A percentile compares a stretch with the other conserved stretches of the same genome.
Evolutionary conservation across 768 basidiomycete species (phyloP).

Genomic region (Kwoniella sp.): DNA sequence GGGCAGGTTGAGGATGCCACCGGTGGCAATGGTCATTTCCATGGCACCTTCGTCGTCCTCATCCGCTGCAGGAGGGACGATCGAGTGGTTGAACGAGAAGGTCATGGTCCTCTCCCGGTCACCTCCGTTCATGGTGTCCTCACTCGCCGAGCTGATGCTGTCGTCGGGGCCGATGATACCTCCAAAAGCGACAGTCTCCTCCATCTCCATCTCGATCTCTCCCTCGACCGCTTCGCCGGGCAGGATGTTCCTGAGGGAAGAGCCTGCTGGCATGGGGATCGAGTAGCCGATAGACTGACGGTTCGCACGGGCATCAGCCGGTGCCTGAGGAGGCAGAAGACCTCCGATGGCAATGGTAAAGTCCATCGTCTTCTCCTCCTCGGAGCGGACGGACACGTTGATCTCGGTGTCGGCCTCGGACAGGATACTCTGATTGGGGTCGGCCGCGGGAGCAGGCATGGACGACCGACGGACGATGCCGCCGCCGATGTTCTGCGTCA

Average conservation of each 20-base stretch:
- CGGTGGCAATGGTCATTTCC: slow-evolving; percentile 45
- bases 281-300: slow-evolving; percentile 46
- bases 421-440: slow-evolving; percentile 1
- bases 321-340: slow-evolving; percentile 42
- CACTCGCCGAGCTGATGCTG: slow-evolving; percentile 23
- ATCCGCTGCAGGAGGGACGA: not conserved
- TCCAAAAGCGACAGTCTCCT: slow-evolving; percentile 49
- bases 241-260: slow-evolving; percentile 1
- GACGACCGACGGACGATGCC: slow-evolving; percentile 27
- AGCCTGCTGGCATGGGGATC: slow-evolving; percentile 16
- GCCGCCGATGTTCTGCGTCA: slow-evolving; percentile 38
- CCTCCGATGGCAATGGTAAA: slow-evolving; percentile 51
- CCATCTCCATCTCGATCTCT: slow-evolving; percentile 47
- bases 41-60: slow-evolving; percentile 34
- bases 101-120: slow-evolving; percentile 38
- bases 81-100: slow-evolving; percentile 34
- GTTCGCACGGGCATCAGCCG: slow-evolving; percentile 34
- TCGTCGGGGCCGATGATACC: slow-evolving; percentile 43
- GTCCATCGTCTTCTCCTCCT: slow-evolving; percentile 48
- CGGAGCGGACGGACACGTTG: slow-evolving; percentile 12
- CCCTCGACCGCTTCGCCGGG: slow-evolving; percentile 35
- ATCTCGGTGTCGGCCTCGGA: slow-evolving; percentile 14
- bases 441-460: slow-evolving; percentile 12
- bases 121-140: slow-evolving; percentile 16
- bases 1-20: slow-evolving; percentile 31